Percentiles rank a stretch among this genome's conserved stretches.
phyloP scores from a whole-genome alignment of 2,329 filamentous ascomycete genomes.

The Hymenoscyphus scutula region DNA sequence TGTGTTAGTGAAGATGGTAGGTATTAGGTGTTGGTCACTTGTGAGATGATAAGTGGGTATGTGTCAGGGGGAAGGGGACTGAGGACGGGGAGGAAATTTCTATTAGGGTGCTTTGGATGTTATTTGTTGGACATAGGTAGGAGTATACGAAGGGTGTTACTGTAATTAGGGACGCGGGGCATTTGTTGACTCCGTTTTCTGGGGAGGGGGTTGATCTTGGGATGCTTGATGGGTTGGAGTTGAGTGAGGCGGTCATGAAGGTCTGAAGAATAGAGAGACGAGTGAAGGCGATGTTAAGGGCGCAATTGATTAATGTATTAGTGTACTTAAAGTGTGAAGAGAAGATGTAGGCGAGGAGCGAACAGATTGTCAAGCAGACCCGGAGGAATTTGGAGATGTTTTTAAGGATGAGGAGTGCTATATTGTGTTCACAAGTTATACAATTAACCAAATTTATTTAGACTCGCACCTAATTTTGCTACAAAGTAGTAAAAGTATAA shows the following conservation, averaged over 20 bases:
- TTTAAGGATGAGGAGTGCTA: too few relatives aligned
- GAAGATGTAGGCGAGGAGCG: too few relatives aligned
- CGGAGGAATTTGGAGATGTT: too few relatives aligned
- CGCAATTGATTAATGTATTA: neutral
- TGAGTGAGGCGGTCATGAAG: constrained; percentile 24
- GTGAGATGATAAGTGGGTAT: neutral
- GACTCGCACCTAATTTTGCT: too few relatives aligned
- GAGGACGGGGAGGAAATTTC: constrained; percentile 4
- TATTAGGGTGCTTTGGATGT: constrained; percentile 31
- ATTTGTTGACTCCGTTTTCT: constrained; percentile 45
- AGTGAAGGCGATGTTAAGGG: neutral
- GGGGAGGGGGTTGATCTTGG: constrained; percentile 43
- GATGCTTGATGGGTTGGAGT: constrained; percentile 41
- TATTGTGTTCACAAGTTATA: too few relatives aligned
- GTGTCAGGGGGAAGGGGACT: neutral
- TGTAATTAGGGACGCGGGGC: constrained; percentile 50
- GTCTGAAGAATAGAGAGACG: constrained; percentile 9
- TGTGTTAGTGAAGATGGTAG: constrained; percentile 21
- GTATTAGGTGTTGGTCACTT: neutral
- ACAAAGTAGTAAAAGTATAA: too few relatives aligned
- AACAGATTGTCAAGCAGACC: too few relatives aligned
- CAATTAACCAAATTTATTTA: too few relatives aligned
- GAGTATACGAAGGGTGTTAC: constrained; percentile 39
- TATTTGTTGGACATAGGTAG: constrained; percentile 21
- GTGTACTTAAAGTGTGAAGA: too few relatives aligned